Evolutionary conservation across 1,284 basidiomycete genomes (phyloP), one percentile per base, ranked within the genome.

Genomic region (Ganoderma lucidum): DNA sequence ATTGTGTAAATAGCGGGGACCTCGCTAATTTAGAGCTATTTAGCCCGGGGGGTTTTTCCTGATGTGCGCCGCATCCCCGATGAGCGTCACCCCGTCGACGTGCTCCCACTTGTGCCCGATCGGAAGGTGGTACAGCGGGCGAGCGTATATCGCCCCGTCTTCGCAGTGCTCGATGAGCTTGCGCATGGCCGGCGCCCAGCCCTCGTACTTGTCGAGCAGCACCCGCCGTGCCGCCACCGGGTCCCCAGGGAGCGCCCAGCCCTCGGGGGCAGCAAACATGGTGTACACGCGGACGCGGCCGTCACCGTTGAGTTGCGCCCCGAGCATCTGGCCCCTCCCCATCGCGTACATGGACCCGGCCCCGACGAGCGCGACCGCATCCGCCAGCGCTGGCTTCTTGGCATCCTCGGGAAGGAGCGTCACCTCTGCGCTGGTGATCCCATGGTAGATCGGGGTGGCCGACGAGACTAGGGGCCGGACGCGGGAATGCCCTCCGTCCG

Each of bases 41-140:
- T n/a, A n/a, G n/a, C n/a, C n/a, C n/a, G n/a, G n/a, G n/a, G n/a
- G n/a, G n/a, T n/a, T n/a, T n/a, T n/a, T n/a, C n/a, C n/a, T 86
- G 30, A 84, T 73, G 71, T 87, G 85, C 9, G 84, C 85, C 9
- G 85, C 84, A 70, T 86, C 85, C 1, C 85, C 85, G 35, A 83
- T 64, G 32, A 83, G 68, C 28, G 78, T 78, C 35, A 73, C 68
- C 0, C 75, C 67, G 0, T 56, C 41, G 62, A 68, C 69, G 60
- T 72, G 66, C 37, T 45, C 32, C 71, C 68, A 70, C 32, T 48
- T 59, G 35, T 72, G 66, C 30, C 66, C 68, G 19, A 67, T 64
- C 4, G 68, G 64, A 32, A 72, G 71, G 28, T 44, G 28, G 59
- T 51, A 72, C 12, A 72, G 58, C 32, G 71, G 48, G 15, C 68